Evolutionary conservation across 164 flowering plant genomes (phyloP).

Genomic region (Pachysandra terminalis): DNA sequence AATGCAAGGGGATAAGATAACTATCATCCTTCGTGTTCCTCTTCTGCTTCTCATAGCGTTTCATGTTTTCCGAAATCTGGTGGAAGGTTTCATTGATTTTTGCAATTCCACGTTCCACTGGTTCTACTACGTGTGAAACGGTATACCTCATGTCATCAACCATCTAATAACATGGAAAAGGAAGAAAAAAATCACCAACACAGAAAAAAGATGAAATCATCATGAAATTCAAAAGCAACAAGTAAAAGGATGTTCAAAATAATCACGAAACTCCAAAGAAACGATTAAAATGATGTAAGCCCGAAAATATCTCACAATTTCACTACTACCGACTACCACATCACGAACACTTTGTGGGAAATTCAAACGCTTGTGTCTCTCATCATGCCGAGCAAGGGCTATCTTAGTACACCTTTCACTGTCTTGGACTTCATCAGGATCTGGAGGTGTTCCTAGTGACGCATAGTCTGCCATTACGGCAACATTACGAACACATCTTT

Average conservation of each 20-base stretch:
- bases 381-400: conserved; percentile 53
- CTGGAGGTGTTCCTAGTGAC: conserved; percentile 75
- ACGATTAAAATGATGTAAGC: not conserved
- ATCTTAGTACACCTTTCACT: conserved; percentile 59
- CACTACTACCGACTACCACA: conserved; percentile 92
- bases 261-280: not conserved
- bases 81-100: conserved; percentile 76
- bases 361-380: conserved; percentile 56
- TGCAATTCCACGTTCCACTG: conserved; percentile 90
- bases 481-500: conserved; percentile 92
- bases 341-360: conserved; percentile 91
- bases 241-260: not conserved
- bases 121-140: conserved; percentile 94
- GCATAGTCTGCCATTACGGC: conserved; percentile 94
- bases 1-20: conserved; percentile 62
- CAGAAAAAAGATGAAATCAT: not conserved
- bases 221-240: conserved; percentile 1
- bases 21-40: conserved; percentile 75
- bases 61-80: conserved; percentile 91
- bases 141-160: conserved; percentile 96
- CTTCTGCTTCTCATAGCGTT: conserved; percentile 51
- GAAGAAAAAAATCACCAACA: not conserved
- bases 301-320: conserved; percentile 58
- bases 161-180: conserved; percentile 42
- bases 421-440: conserved; percentile 93